Conservation (phyloP, 129 eudicot genomes). For the Saposhnikovia divaricata region DNA sequence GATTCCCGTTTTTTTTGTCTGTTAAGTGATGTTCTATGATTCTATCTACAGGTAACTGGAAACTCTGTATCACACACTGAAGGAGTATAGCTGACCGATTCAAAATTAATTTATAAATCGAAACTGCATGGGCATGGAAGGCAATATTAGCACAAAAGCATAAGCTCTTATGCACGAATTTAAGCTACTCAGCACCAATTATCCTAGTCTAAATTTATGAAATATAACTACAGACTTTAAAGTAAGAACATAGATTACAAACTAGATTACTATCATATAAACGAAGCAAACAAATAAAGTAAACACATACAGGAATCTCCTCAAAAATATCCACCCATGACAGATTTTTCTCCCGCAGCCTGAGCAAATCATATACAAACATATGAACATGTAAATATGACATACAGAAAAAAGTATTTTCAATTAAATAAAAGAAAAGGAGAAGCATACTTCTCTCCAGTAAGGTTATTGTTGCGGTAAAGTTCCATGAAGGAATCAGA, state of each 20-base stretch:
- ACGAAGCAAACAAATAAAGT: background rate
- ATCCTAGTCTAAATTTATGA: background rate
- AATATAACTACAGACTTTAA: background rate
- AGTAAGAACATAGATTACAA: background rate
- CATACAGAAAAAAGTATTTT: background rate
- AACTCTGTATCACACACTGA: no score
- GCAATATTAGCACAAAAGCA: background rate
- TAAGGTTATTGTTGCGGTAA: constrained; percentile 70
- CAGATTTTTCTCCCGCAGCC: constrained; percentile 93
- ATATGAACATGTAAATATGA: background rate
- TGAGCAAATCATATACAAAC: constrained; percentile 11
- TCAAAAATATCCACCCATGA: constrained; percentile 98
- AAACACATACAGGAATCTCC: constrained; percentile 86
- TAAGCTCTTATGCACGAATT: background rate
- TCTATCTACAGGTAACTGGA: background rate
- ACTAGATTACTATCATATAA: background rate
- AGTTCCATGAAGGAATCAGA: constrained; percentile 99
- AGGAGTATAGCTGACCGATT: background rate
- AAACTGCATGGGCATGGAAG: background rate
- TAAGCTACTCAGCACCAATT: background rate
- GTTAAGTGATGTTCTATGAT: no score
- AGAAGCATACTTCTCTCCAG: constrained; percentile 79
- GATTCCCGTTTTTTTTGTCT: no score
- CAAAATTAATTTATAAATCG: background rate
- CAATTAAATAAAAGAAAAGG: background rate